Conservation (phyloP, 306 rosid species). For the Mucuna pruriens region DNA sequence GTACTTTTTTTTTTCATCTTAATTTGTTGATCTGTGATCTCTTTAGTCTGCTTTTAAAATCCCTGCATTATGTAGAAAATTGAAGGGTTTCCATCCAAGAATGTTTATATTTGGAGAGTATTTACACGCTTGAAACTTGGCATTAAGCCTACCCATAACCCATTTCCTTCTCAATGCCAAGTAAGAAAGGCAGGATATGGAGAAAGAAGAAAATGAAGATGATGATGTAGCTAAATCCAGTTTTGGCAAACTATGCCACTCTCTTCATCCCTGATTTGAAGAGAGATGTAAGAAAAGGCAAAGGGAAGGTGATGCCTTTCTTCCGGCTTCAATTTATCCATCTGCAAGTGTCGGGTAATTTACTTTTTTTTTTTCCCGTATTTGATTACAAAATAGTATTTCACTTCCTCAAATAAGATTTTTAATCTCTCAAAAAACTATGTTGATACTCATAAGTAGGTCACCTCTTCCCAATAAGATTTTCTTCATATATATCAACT, state of each 20-base stretch:
- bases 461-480: too few species aligned
- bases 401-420: too few species aligned
- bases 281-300: constrained; percentile 57
- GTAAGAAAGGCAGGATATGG: constrained; percentile 39
- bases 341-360: constrained; percentile 27
- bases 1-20: neutral
- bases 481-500: too few species aligned
- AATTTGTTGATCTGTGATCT: constrained; percentile 51
- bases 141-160: neutral
- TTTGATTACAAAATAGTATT: too few species aligned
- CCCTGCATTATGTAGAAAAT: neutral
- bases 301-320: constrained; percentile 83
- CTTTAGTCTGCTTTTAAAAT: constrained; percentile 27
- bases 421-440: too few species aligned
- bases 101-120: constrained; percentile 29
- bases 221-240: constrained; percentile 17
- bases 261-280: constrained; percentile 44
- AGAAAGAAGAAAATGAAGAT: constrained; percentile 55
- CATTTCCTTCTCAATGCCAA: too few species aligned
- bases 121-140: constrained; percentile 29
- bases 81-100: constrained; percentile 10
- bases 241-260: constrained; percentile 26
- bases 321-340: constrained; percentile 47
- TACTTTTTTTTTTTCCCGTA: too few species aligned
- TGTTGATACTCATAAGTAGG: too few species aligned